Base-by-base conservation (phyloP, 352 stramenopile genomes). In the Phytopythium cucurbitacearum region DNA sequence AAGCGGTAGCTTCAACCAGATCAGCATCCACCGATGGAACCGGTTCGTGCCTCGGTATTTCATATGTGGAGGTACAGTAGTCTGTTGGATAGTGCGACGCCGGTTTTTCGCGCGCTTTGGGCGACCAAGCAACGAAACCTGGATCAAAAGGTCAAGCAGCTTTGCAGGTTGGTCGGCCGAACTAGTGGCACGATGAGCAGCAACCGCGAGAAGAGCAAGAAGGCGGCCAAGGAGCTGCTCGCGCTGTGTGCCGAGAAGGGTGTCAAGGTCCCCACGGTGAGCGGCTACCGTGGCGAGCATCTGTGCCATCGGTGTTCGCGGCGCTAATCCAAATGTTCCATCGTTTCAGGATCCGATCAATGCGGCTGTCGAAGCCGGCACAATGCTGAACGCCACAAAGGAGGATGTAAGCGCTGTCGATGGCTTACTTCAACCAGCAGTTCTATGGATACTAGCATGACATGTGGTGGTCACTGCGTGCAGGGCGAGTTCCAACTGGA, bases 351-450 rank as follows among this genome's bases (percentile, higher is more conserved):
- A 94, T 40, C 64, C 76, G 3, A 62, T 89, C 13, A 94, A 94
- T 70, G 84, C 84, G 5, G 84, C 85, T 54, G 74, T 94, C 11
- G 80, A 84, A 48, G 84, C 84, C 33, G 84, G 84, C 47, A 94
- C 84, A 11, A 90, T 92, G 78, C 67, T 94, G 12, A 94, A 91
- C 50, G 74, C 84, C 41, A 92, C 84, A n/a, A 79, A 76, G 46
- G 80, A 91, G 33, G 52, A 89, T 36, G 84, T 91, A 48, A 48
- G 73, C 11, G 4, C 7, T 48, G 11, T 2, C 28, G 39, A 13
- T 40, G 50, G 7, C n/a, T 59, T 3, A 41, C 44, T 15, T 5
- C 2, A 15, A 4, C n/a, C 15, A 16, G 6, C 34, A 6, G 3
- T 7, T 3, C 34, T 53, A 34, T 51, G 5, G 40, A 3, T 35